These are phyloP conservation scores for Podila clonocystis DNA, from an alignment of 192 early-diverging fungal species.

Conservation along the genomic window DNA sequence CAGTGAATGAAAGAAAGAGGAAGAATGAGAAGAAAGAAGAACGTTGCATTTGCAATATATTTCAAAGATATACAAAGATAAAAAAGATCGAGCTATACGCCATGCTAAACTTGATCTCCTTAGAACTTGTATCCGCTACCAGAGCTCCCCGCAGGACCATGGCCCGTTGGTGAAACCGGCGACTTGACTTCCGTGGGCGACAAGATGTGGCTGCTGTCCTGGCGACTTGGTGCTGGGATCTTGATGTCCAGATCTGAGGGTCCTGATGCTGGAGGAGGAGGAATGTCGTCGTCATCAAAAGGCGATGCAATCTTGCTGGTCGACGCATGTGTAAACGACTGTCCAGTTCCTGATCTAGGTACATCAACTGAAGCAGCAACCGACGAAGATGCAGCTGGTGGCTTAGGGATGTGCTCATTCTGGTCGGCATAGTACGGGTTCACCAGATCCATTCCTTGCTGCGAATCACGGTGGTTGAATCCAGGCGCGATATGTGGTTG, in stretches of 20 bases:
- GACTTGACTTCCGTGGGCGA: background rate
- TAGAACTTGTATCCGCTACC: background rate
- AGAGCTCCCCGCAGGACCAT: background rate
- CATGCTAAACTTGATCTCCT: no score
- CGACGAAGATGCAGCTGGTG: background rate
- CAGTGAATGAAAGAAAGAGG: no score
- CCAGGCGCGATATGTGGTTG: conserved; percentile 22
- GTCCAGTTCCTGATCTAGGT: conserved; percentile 1
- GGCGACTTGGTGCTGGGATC: background rate
- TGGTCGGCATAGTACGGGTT: conserved; percentile 44
- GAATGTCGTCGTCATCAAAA: conserved; percentile 26
- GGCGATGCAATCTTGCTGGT: conserved; percentile 35
- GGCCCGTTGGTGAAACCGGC: background rate
- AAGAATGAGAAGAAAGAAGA: no score
- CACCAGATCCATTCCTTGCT: conserved; percentile 31
- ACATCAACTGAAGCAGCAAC: background rate
- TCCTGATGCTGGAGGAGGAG: background rate
- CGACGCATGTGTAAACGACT: conserved; percentile 31
- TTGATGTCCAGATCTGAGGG: background rate
- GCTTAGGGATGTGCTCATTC: conserved; percentile 13
- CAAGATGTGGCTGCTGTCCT: background rate
- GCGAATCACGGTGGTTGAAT: conserved; percentile 28
- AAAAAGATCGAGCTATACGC: no score
- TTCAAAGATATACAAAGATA: no score
- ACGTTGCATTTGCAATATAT: no score